Evolutionary conservation across 1,284 basidiomycete genomes (phyloP), one percentile per base, ranked within the genome.

Genomic region (Ganoderma sp.): DNA sequence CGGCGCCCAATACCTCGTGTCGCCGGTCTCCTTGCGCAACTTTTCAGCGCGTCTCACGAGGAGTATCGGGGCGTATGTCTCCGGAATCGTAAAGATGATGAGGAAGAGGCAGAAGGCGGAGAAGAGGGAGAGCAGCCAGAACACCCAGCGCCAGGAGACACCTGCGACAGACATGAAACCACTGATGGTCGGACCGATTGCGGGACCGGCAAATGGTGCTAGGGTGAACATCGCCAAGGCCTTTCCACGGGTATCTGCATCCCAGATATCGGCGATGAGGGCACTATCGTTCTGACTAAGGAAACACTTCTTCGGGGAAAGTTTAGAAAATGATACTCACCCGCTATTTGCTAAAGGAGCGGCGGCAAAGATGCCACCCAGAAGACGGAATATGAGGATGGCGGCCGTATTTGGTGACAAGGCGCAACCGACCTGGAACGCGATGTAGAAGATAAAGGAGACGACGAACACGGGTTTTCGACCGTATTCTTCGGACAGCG

Each of bases 161-260:
- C 84, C 82, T 14, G 78, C 75, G n/a, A 84, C 81, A 14, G 79
- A 78, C 66, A 88, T 81, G 74, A 84, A 84, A 17, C 92, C 90
- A 54, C 86, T 86, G 7, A 92, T 86, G 45, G 89, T 87, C 0
- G 93, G 92, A 0, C 90, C 91, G 37, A 89, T 71, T 0, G 83
- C 82, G 2, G 88, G 88, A 22, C 91, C 92, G 6, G 91, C 90
- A 73, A 95, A 95, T 0, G 94, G 94, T 7, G 92, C 90, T 8
- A 79, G 75, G 10, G 79, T 78, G 73, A 81, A 81, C 58, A 80
- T 67, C 5, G 79, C 76, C 62, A 81, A 73, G 3, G 79, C 80
- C 66, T 77, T 79, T 37, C 80, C 80, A 7, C 79, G 79, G 9
- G 76, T 79, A 65, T 77, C 77, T 2, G 76, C 74, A 52, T 80